Conservation (phyloP, 192 early-diverging fungal species). For the Linnemannia hyalina region DNA sequence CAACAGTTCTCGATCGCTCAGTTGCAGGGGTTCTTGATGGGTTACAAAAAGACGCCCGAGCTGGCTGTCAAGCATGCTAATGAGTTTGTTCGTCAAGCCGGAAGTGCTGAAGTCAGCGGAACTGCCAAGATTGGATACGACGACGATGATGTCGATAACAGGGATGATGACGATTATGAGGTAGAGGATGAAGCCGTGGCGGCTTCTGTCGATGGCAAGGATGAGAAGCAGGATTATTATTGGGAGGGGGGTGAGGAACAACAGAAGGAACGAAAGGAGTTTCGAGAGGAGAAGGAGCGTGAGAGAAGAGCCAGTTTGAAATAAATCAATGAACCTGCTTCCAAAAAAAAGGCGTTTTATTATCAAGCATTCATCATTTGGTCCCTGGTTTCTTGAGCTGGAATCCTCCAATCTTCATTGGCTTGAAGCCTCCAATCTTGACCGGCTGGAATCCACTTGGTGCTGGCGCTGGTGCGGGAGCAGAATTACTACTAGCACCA, state of each 20-base stretch:
- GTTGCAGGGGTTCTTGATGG: conserved; percentile 67
- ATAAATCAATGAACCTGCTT: background rate
- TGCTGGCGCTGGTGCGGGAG: background rate
- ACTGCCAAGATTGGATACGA: conserved; percentile 50
- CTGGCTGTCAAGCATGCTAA: conserved; percentile 50
- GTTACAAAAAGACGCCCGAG: conserved; percentile 60
- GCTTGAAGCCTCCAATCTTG: conserved; percentile 44
- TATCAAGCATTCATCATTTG: background rate
- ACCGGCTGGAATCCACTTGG: conserved; percentile 45
- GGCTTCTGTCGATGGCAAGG: background rate
- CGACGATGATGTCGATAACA: conserved; percentile 5
- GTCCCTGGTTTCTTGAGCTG: conserved; percentile 48
- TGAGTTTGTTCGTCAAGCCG: conserved; percentile 52
- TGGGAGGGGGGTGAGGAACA: conserved; percentile 33
- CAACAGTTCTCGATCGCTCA: conserved; percentile 62
- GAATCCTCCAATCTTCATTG: conserved; percentile 50
- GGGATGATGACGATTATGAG: background rate
- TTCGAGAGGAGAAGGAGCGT: conserved; percentile 34
- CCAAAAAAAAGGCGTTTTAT: background rate
- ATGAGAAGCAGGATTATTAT: conserved; percentile 15
- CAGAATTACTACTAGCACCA: background rate
- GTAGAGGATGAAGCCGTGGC: background rate
- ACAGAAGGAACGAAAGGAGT: conserved; percentile 20
- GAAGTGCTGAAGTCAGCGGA: conserved; percentile 50
- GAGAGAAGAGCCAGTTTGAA: conserved; percentile 26